Evolutionary conservation across 1,139 yeast genomes (phyloP).

Genomic region (Yamadazyma dushanensis): DNA sequence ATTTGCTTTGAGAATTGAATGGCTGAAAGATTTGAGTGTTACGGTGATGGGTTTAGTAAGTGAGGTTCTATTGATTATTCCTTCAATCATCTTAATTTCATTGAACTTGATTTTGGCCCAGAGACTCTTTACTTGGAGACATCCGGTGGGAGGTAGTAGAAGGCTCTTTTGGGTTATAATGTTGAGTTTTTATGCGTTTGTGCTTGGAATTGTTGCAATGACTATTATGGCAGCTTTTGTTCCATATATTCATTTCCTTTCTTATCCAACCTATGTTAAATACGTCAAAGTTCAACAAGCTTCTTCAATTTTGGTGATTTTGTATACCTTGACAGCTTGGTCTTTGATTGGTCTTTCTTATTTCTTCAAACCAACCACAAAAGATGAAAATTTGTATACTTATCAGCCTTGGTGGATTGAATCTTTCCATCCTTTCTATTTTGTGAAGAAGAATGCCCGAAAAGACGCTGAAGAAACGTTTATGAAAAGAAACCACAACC

Average conservation of each 20-base stretch:
- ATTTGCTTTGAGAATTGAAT: constrained; percentile 31
- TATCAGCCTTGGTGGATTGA: constrained; percentile 84
- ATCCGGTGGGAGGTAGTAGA: constrained; percentile 71
- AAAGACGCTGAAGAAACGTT: constrained; percentile 52
- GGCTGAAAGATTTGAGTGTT: constrained; percentile 29
- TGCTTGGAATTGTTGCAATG: constrained; percentile 59
- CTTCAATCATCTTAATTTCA: constrained; percentile 55
- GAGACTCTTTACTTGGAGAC: constrained; percentile 79
- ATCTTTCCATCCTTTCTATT: constrained; percentile 56
- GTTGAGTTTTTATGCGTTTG: constrained; percentile 53
- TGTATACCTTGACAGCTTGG: constrained; percentile 59
- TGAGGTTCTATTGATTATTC: constrained; percentile 58
- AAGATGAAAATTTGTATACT: constrained; percentile 55
- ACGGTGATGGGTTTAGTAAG: constrained; percentile 59
- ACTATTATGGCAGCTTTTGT: constrained; percentile 67
- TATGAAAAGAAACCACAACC: constrained; percentile 48
- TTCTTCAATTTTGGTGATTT: constrained; percentile 55
- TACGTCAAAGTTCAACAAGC: constrained; percentile 61
- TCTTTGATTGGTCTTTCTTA: constrained; percentile 52
- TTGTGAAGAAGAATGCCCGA: constrained; percentile 50
- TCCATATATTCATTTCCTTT: constrained; percentile 61
- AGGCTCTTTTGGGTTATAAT: constrained; percentile 54
- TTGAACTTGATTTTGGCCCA: constrained; percentile 70
- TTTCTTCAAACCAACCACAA: constrained; percentile 54
- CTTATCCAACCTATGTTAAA: constrained; percentile 42